Base-by-base conservation (phyloP, 441 rosid genomes). In the Eutrema salsugineum region DNA sequence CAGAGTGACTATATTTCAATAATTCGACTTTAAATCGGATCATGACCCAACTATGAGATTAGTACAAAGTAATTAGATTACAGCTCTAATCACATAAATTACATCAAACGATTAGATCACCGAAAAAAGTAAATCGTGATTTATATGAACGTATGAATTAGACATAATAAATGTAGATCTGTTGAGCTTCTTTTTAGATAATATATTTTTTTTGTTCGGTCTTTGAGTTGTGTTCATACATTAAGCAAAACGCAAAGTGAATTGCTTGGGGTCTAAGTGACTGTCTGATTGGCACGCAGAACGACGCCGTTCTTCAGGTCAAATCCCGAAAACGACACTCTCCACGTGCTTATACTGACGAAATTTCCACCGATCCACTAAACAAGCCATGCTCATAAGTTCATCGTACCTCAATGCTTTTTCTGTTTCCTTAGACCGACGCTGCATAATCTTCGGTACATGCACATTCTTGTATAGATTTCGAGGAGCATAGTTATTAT, bases 231-330 rank as follows among this genome's bases (percentile, higher is more conserved):
- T 47, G 66, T 28, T 55, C 10, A 27, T 17, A 28, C 55, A 46
- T n/a, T 58, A 39, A 58, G 66, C 53, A 22, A 50, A 66, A 51
- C 48, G 62, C 55, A 58, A 66, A 66, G 62, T 3, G 62, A 7
- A 50, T 66, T 73, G 78, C 78, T 66, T 73, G 67, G 32, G 40
- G 32, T 66, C 9, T 22, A 73, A 49, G 78, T 14, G 48, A 66
- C 40, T 39, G 64, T 8, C 63, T 53, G 49, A 54, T 72, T 49
- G 24, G 55, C 78, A 58, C 72, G 7, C 10, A 1, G 54, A 58
- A 44, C 72, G 67, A 73, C 46, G 68, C 38, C 67, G 72, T 57
- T 49, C 32, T 6, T 38, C 0, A 48, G 39, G 77, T 66, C 61
- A 66, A 57, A 66, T 27, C 33, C 54, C 62, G 8, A 30, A 50